Conservation (phyloP, 306 rosid species). For the Vigna unguiculata region DNA sequence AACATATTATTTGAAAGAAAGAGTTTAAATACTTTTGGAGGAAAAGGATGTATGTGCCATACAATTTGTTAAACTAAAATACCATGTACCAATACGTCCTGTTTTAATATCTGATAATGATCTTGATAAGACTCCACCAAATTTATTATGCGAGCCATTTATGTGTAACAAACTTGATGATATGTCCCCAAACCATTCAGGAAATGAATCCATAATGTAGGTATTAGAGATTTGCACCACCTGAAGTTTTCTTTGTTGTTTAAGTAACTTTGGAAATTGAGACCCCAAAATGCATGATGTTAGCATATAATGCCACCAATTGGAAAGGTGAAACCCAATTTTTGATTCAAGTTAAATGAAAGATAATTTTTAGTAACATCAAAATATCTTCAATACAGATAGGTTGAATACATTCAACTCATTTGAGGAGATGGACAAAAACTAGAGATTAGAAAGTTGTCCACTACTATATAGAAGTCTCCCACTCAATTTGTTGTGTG, state of each 20-base stretch:
- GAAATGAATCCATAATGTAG: not conserved
- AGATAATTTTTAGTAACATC: slow-evolving; percentile 9
- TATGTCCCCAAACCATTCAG: not conserved
- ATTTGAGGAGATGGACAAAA: not conserved
- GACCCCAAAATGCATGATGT: slow-evolving; percentile 48
- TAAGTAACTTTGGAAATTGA: slow-evolving; percentile 52
- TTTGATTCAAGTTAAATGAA: slow-evolving; percentile 43
- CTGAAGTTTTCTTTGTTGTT: slow-evolving; percentile 10
- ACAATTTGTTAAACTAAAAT: slow-evolving; percentile 41
- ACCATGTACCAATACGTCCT: accelerated
- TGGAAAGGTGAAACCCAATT: slow-evolving; percentile 25
- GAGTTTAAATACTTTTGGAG: accelerated
- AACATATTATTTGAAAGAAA: slow-evolving; percentile 40
- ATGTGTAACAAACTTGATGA: not conserved
- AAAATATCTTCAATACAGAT: not conserved
- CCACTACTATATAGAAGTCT: not conserved
- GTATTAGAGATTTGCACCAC: not conserved
- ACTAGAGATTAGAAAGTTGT: not conserved
- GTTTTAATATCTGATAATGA: not conserved
- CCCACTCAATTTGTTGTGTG: slow-evolving; percentile 10
- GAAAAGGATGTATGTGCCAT: not conserved
- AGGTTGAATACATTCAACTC: not conserved
- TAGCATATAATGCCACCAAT: accelerated
- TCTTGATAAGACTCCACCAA: slow-evolving; percentile 2
- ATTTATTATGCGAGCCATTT: not conserved